Evolutionary conservation across 2,329 filamentous ascomycete genomes (phyloP).

Genomic region (Colletotrichum higginsianum): DNA sequence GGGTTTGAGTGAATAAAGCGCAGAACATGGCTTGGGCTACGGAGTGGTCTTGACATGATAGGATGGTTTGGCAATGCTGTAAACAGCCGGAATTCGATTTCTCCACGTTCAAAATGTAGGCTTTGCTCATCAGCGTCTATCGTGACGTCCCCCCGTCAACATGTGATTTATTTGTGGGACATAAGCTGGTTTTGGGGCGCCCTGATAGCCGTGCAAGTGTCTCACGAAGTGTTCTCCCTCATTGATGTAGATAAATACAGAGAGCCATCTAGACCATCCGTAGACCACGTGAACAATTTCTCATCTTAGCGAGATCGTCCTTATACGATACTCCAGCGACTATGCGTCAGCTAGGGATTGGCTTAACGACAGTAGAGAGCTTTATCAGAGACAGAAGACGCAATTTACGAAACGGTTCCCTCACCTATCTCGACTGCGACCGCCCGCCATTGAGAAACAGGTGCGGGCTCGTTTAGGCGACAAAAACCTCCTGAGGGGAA

Average conservation of each 20-base stretch:
- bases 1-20: slow-evolving; percentile 3
- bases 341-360: no score
- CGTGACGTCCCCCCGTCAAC: no score
- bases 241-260: no score
- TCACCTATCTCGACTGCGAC: neutral
- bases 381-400: no score
- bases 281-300: no score
- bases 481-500: neutral
- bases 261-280: no score
- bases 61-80: slow-evolving; percentile 23
- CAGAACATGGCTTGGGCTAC: slow-evolving; percentile 24
- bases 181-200: neutral
- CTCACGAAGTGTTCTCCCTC: no score
- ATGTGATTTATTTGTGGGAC: neutral
- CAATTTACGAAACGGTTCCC: neutral
- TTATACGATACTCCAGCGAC: no score
- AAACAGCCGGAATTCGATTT: slow-evolving; percentile 30
- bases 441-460: no score
- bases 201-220: no score
- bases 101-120: neutral
- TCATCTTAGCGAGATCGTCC: no score
- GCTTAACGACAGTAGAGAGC: no score
- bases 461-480: neutral
- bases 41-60: neutral
- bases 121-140: neutral